Conservation (phyloP, 768 basidiomycete genomes). For the Pisolithus marmoratus region DNA sequence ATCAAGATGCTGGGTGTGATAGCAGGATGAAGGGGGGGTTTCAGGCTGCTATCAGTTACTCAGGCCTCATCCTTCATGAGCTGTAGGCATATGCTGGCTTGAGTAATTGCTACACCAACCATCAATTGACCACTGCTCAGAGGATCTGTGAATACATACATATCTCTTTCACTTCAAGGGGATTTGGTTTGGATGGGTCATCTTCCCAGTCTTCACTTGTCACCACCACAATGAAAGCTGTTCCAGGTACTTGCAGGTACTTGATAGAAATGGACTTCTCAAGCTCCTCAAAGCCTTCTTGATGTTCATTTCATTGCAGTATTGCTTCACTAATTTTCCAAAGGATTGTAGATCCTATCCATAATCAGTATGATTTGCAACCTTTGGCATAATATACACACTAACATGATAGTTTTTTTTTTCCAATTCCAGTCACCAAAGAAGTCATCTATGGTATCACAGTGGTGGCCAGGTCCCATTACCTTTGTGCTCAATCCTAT, state of each 20-base stretch:
- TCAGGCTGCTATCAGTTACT: neutral
- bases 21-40: constrained; percentile 3
- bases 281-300: too few relatives aligned
- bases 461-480: constrained; percentile 28
- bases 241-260: too few relatives aligned
- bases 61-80: neutral
- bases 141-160: too few relatives aligned
- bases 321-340: too few relatives aligned
- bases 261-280: too few relatives aligned
- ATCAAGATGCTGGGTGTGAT: constrained; percentile 12
- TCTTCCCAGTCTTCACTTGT: neutral
- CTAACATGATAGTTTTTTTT: neutral
- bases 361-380: too few relatives aligned
- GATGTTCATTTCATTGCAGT: too few relatives aligned
- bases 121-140: too few relatives aligned
- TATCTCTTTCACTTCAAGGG: neutral
- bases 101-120: neutral
- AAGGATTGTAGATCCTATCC: too few relatives aligned
- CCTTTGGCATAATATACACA: neutral
- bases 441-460: constrained; percentile 24
- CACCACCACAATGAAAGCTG: too few relatives aligned
- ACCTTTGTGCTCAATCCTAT: constrained; percentile 26
- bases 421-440: neutral
- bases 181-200: neutral
- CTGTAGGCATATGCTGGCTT: neutral